Percentiles rank a stretch among this genome's conserved stretches.
phyloP scores from a whole-genome alignment of 768 basidiomycete species.

The Serendipita sp. region DNA sequence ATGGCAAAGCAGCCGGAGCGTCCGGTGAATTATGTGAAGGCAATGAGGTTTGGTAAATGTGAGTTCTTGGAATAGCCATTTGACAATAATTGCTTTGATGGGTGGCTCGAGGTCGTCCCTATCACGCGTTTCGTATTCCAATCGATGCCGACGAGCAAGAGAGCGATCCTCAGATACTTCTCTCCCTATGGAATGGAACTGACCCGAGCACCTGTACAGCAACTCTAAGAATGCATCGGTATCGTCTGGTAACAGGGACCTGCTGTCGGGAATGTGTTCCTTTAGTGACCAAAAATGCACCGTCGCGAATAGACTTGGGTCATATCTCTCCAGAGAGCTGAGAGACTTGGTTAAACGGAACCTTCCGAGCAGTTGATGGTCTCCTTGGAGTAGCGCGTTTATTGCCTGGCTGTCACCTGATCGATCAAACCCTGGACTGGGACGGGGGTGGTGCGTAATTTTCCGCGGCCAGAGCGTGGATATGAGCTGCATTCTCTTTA shows the following conservation, averaged over 20 bases:
- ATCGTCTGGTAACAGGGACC: conserved; percentile 46
- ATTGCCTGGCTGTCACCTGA: neutral
- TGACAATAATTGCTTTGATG: neutral
- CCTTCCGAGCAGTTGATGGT: neutral
- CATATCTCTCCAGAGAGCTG: conserved; percentile 29
- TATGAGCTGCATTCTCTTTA: conserved; percentile 33
- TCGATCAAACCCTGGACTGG: neutral
- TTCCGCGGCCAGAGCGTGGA: conserved; percentile 61
- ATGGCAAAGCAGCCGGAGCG: conserved; percentile 26
- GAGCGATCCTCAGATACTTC: conserved; percentile 30
- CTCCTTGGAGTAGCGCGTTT: neutral
- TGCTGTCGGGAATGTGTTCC: conserved; percentile 43
- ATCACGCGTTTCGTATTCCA: conserved; percentile 2
- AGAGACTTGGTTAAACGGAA: conserved; percentile 58
- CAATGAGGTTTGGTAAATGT: neutral
- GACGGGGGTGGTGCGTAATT: conserved; percentile 24
- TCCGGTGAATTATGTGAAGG: neutral
- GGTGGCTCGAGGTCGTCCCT: no score
- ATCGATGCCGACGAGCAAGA: conserved; percentile 24
- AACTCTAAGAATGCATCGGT: conserved; percentile 55
- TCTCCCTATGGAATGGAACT: conserved; percentile 41
- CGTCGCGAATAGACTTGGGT: conserved; percentile 31
- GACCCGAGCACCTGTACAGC: conserved; percentile 40
- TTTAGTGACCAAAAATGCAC: conserved; percentile 76
- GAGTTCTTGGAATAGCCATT: conserved; percentile 11